A percentile compares a stretch with the other conserved stretches of the same genome.
Evolutionary conservation across 2,329 filamentous ascomycete genomes (phyloP).

Genomic region (Verticillium nonalfalfae): DNA sequence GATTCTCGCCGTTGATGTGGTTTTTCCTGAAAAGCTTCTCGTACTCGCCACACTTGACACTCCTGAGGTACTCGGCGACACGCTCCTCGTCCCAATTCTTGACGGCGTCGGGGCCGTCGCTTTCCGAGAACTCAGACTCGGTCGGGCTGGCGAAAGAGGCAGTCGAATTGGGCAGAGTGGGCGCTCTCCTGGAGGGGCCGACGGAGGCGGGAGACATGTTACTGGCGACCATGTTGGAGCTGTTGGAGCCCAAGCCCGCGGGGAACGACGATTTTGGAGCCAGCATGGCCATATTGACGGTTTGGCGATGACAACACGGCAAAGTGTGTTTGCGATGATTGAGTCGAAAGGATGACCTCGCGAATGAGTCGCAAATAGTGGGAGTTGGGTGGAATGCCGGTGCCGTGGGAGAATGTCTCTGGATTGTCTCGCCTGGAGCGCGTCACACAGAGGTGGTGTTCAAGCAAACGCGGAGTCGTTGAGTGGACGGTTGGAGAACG

Average conservation of each 20-base stretch:
- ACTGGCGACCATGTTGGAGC: slow-evolving; percentile 34
- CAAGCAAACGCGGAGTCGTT: not conserved
- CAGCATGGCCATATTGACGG: slow-evolving; percentile 63
- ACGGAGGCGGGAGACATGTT: slow-evolving; percentile 41
- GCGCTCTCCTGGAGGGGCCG: slow-evolving; percentile 44
- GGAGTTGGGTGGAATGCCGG: not conserved
- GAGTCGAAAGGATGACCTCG: not conserved
- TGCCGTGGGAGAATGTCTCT: slow-evolving; percentile 8
- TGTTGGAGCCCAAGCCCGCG: slow-evolving; percentile 42
- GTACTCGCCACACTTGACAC: slow-evolving; percentile 91
- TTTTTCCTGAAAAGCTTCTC: slow-evolving; percentile 85
- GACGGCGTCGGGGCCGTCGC: slow-evolving; percentile 67
- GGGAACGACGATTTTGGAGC: slow-evolving; percentile 69
- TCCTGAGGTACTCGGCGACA: slow-evolving; percentile 85
- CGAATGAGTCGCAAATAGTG: not conserved
- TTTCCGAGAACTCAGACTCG: slow-evolving; percentile 79
- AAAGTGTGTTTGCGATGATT: slow-evolving; percentile 1
- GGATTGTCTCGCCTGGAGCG: slow-evolving; percentile 11
- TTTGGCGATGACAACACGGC: not conserved
- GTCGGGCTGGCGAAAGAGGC: slow-evolving; percentile 70
- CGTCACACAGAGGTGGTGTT: slow-evolving; percentile 3
- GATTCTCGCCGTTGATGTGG: slow-evolving; percentile 94
- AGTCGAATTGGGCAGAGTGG: slow-evolving; percentile 44
- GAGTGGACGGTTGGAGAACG: not conserved
- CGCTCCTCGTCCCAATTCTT: slow-evolving; percentile 88